Evolutionary conservation across 2,329 filamentous ascomycete species (phyloP).

Genomic region (Pseudogymnoascus sp.): DNA sequence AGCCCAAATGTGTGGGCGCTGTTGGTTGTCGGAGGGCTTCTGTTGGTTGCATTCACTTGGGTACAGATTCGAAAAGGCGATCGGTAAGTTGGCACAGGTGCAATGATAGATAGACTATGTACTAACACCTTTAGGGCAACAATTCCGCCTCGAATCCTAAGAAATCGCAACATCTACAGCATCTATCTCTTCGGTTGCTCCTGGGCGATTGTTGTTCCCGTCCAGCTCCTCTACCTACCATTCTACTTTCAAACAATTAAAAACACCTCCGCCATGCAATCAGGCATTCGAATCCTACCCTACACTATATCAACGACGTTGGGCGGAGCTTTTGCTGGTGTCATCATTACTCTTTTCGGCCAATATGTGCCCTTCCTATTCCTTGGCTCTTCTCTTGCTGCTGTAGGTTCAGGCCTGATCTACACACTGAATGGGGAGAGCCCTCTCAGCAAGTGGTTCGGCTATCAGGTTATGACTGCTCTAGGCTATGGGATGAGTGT

Average conservation of each 20-base stretch:
- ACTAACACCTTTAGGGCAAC: not conserved
- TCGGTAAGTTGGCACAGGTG: slow-evolving; percentile 39
- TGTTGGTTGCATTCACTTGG: slow-evolving; percentile 29
- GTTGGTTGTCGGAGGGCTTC: slow-evolving; percentile 32
- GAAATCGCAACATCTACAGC: slow-evolving; percentile 26
- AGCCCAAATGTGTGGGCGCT: slow-evolving; percentile 34
- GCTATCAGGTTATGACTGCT: slow-evolving; percentile 16
- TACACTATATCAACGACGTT: slow-evolving; percentile 25
- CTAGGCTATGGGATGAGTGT: slow-evolving; percentile 13
- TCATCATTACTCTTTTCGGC: slow-evolving; percentile 25
- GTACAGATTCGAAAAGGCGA: slow-evolving; percentile 37
- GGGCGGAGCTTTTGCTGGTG: slow-evolving; percentile 24
- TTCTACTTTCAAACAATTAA: slow-evolving; percentile 39
- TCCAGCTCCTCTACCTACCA: slow-evolving; percentile 32
- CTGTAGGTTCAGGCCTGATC: slow-evolving; percentile 33
- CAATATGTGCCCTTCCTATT: slow-evolving; percentile 23
- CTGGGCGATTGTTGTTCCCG: slow-evolving; percentile 23
- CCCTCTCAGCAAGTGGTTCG: slow-evolving; percentile 29
- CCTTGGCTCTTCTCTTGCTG: slow-evolving; percentile 20
- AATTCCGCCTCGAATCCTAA: slow-evolving; percentile 29
- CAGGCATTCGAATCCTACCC: slow-evolving; percentile 28
- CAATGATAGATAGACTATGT: not conserved
- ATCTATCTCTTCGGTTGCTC: slow-evolving; percentile 24
- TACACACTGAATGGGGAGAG: slow-evolving; percentile 30
- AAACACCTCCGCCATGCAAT: slow-evolving; percentile 31